Conservation (phyloP, 768 basidiomycete genomes). For the Lanmaoa pseudosensibilis region DNA sequence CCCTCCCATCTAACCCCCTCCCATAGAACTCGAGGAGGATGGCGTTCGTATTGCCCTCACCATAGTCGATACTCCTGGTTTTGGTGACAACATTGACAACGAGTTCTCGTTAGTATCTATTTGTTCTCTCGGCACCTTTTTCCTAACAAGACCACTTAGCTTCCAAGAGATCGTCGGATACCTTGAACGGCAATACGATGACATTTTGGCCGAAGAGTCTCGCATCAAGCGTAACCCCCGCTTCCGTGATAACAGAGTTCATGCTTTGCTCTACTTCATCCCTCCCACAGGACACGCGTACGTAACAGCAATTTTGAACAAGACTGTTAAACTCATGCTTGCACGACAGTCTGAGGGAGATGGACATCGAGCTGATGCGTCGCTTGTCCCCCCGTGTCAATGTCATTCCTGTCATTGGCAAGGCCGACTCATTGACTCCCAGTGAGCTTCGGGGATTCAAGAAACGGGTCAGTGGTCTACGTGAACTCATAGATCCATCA, state of each 20-base stretch:
- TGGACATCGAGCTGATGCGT: constrained; percentile 99
- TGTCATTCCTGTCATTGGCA: constrained; percentile 97
- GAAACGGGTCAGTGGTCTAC: constrained; percentile 62
- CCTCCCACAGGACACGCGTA: constrained; percentile 97
- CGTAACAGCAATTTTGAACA: constrained; percentile 33
- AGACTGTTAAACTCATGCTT: neutral
- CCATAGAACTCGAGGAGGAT: constrained; percentile 92
- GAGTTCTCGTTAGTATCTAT: constrained; percentile 81
- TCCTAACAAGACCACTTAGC: constrained; percentile 40
- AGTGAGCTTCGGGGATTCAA: constrained; percentile 94
- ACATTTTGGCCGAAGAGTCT: constrained; percentile 97
- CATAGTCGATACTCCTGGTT: constrained; percentile 98
- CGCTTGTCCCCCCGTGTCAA: constrained; percentile 97
- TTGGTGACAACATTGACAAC: constrained; percentile 98
- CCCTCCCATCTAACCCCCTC: constrained; percentile 1
- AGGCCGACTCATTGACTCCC: constrained; percentile 93
- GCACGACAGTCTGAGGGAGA: constrained; percentile 76
- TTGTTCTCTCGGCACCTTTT: constrained; percentile 2
- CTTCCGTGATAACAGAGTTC: constrained; percentile 97
- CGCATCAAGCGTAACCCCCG: constrained; percentile 99
- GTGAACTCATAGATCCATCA: neutral
- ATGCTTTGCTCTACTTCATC: constrained; percentile 97
- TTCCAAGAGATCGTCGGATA: constrained; percentile 97
- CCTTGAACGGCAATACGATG: constrained; percentile 98
- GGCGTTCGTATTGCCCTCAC: constrained; percentile 97